Evolutionary conservation across 495 filamentous ascomycete species (phyloP).

Genomic region (Penicillium ochrochloron): DNA sequence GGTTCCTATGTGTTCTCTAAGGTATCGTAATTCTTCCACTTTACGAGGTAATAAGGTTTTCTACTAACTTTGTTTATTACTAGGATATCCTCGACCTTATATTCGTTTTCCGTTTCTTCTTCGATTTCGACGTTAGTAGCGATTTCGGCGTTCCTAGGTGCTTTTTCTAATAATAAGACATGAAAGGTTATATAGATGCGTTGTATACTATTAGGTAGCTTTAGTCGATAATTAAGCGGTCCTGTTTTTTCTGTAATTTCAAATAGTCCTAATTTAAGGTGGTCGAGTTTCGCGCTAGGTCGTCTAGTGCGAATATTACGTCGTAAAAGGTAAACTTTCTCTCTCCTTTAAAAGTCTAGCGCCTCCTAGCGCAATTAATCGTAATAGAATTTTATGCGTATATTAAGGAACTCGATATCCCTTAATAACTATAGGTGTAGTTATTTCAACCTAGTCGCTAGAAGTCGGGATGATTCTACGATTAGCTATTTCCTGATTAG

Average conservation of each 20-base stretch:
- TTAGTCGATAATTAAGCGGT: slow-evolving; percentile 18
- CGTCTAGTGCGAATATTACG: slow-evolving; percentile 6
- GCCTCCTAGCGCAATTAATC: neutral
- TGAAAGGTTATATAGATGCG: slow-evolving; percentile 15
- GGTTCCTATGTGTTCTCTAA: slow-evolving; percentile 21
- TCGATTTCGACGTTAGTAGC: slow-evolving; percentile 14
- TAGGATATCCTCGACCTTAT: slow-evolving; percentile 12
- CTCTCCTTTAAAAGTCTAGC: neutral
- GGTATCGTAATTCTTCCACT: slow-evolving; percentile 16
- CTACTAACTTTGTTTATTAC: neutral
- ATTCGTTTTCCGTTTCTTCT: slow-evolving; percentile 16
- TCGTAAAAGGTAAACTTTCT: slow-evolving; percentile 14
- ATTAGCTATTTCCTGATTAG: neutral
- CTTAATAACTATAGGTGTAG: slow-evolving; percentile 1
- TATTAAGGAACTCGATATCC: neutral
- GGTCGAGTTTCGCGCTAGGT: slow-evolving; percentile 16
- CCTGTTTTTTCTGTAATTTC: slow-evolving; percentile 17
- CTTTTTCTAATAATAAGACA: slow-evolving; percentile 12
- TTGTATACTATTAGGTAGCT: slow-evolving; percentile 12
- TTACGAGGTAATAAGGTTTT: slow-evolving; percentile 11
- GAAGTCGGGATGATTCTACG: neutral
- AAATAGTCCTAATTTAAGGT: slow-evolving; percentile 17
- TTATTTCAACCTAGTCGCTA: neutral
- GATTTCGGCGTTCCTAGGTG: slow-evolving; percentile 12
- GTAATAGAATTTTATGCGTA: slow-evolving; percentile 10